Conservation (phyloP, 1,284 basidiomycete genomes). For the Boletus austroedulis region DNA sequence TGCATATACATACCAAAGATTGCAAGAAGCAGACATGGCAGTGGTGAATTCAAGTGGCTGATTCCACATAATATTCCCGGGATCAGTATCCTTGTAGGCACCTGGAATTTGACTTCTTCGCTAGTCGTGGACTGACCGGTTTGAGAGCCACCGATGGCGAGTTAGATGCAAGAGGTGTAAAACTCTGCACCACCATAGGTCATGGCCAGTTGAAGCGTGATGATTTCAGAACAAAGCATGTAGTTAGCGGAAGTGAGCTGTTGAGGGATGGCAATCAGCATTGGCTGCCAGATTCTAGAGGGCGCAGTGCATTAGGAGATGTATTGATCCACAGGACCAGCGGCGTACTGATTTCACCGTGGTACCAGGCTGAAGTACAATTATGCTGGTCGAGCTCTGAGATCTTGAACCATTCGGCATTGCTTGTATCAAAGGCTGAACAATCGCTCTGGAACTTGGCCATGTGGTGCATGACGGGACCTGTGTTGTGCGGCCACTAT, state of each 20-base stretch:
- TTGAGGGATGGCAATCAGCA: constrained; percentile 49
- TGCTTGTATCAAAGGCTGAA: constrained; percentile 29
- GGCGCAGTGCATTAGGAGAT: neutral
- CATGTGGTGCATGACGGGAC: constrained; percentile 42
- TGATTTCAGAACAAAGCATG: constrained; percentile 69
- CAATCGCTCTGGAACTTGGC: constrained; percentile 37
- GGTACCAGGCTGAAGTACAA: constrained; percentile 38
- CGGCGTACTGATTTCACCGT: constrained; percentile 38
- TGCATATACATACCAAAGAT: neutral
- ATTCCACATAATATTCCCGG: constrained; percentile 39
- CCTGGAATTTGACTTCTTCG: constrained; percentile 60
- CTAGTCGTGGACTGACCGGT: constrained; percentile 41
- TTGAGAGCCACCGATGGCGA: constrained; percentile 53
- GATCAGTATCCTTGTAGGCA: constrained; percentile 57
- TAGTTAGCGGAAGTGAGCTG: constrained; percentile 61
- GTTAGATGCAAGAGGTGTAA: constrained; percentile 65
- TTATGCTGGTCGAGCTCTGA: constrained; percentile 32
- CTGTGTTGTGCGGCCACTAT: constrained; percentile 40
- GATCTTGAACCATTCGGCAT: constrained; percentile 42
- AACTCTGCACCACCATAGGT: constrained; percentile 61
- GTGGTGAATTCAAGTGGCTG: neutral
- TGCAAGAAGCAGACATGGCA: neutral
- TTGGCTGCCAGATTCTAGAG: constrained; percentile 39
- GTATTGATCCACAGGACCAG: neutral
- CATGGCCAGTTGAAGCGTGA: constrained; percentile 60